Percentiles rank a stretch among this genome's conserved stretches.
Conservation (phyloP, 2,329 filamentous ascomycete genomes). For the Cladosporium cucumerinum region DNA sequence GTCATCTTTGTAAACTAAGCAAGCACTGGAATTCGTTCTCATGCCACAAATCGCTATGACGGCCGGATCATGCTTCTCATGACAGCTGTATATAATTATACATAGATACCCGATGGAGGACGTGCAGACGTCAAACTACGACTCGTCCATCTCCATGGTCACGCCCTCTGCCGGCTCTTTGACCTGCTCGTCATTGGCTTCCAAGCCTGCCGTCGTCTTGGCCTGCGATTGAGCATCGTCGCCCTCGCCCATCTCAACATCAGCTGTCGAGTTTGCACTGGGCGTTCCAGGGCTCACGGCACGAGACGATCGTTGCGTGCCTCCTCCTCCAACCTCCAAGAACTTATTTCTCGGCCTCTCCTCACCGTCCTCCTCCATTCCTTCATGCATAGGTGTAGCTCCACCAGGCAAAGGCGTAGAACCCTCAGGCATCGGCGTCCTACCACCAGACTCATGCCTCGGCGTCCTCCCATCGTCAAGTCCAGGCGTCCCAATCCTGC, state of each 20-base stretch:
- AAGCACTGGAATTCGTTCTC: neutral
- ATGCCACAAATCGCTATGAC: neutral
- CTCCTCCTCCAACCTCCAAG: slow-evolving; percentile 29
- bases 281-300: slow-evolving; percentile 25
- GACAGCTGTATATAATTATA: slow-evolving; percentile 5
- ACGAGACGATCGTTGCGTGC: slow-evolving; percentile 23
- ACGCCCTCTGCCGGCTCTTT: slow-evolving; percentile 22
- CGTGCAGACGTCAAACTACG: slow-evolving; percentile 9
- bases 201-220: slow-evolving; percentile 19
- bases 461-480: slow-evolving; percentile 34
- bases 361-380: slow-evolving; percentile 23
- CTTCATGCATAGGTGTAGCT: slow-evolving; percentile 40
- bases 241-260: slow-evolving; percentile 30
- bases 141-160: slow-evolving; percentile 20
- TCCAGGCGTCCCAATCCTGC: slow-evolving; percentile 45
- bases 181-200: slow-evolving; percentile 22
- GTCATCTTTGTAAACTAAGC: slow-evolving; percentile 23
- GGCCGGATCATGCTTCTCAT: neutral
- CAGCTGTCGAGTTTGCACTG: slow-evolving; percentile 23
- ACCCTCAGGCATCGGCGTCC: slow-evolving; percentile 15
- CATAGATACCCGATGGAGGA: slow-evolving; percentile 8
- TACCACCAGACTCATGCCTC: slow-evolving; percentile 11
- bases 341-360: slow-evolving; percentile 28
- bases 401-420: slow-evolving; percentile 30
- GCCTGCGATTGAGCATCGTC: slow-evolving; percentile 7